Evolutionary conservation across 2,329 filamentous ascomycete species (phyloP).

Genomic region (Claviceps digitariae): DNA sequence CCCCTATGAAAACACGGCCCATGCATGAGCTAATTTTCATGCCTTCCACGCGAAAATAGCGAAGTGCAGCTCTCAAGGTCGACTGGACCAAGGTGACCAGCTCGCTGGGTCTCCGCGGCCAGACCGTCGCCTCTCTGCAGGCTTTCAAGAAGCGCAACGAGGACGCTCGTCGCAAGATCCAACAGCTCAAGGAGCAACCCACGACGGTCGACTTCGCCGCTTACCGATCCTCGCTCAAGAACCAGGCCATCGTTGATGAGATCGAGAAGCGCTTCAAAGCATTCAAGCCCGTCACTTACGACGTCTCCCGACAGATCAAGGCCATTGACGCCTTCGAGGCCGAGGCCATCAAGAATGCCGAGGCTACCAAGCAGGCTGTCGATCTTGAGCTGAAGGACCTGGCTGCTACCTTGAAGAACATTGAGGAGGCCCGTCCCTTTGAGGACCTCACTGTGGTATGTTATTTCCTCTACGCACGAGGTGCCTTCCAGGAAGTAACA

Average conservation of each 20-base stretch:
- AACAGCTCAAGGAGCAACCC: constrained; percentile 68
- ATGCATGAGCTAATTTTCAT: constrained; percentile 45
- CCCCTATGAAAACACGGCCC: constrained; percentile 1
- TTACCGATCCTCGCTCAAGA: constrained; percentile 90
- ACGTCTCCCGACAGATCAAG: constrained; percentile 88
- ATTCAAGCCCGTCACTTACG: constrained; percentile 90
- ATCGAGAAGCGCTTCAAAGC: constrained; percentile 89
- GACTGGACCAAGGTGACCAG: constrained; percentile 94
- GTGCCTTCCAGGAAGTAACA: too few relatives aligned
- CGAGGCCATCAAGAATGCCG: constrained; percentile 90
- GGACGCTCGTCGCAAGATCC: constrained; percentile 88
- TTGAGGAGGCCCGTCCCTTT: constrained; percentile 88
- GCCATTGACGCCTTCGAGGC: constrained; percentile 96
- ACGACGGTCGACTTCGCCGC: constrained; percentile 83
- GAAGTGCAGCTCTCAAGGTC: constrained; percentile 97
- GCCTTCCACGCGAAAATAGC: constrained; percentile 38
- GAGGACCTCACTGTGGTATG: constrained; percentile 94
- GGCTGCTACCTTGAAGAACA: constrained; percentile 91
- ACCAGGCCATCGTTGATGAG: constrained; percentile 88
- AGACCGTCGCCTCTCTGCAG: constrained; percentile 81
- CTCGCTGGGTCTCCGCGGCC: constrained; percentile 91
- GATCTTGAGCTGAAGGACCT: constrained; percentile 90
- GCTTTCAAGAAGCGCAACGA: constrained; percentile 99
- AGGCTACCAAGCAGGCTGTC: constrained; percentile 93
- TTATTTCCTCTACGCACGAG: constrained; percentile 19